Evolutionary conservation across 2,329 filamentous ascomycete species (phyloP).

Genomic region (Metarhizium humberi): DNA sequence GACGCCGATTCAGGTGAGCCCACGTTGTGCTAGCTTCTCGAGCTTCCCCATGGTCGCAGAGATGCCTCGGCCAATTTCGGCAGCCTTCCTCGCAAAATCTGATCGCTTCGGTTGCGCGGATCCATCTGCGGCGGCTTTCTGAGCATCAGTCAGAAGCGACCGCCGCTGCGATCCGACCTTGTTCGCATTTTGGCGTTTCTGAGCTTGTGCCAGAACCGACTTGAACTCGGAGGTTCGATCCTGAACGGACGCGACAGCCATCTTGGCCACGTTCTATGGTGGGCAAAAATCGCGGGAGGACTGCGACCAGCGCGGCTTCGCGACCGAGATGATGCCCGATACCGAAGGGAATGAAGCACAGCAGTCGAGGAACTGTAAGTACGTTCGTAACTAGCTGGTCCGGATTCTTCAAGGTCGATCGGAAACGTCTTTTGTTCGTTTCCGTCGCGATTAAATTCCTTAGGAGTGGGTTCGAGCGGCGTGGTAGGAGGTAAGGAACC

Average conservation of each 20-base stretch:
- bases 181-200: slow-evolving; percentile 65
- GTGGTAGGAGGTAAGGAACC: not conserved
- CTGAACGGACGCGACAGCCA: slow-evolving; percentile 74
- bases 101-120: slow-evolving; percentile 54
- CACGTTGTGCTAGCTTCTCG: slow-evolving; percentile 80
- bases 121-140: slow-evolving; percentile 55
- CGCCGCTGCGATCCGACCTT: slow-evolving; percentile 74
- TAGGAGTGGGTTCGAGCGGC: not conserved
- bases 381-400: not conserved
- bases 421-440: not conserved
- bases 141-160: slow-evolving; percentile 65
- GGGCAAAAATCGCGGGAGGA: slow-evolving; percentile 4
- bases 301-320: slow-evolving; percentile 26
- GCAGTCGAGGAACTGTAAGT: not conserved
- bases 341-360: not conserved
- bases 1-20: slow-evolving; percentile 18
- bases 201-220: slow-evolving; percentile 78
- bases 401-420: not conserved
- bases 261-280: slow-evolving; percentile 20
- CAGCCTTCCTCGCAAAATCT: slow-evolving; percentile 87
- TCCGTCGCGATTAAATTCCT: not conserved
- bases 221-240: slow-evolving; percentile 95
- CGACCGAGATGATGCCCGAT: not conserved
- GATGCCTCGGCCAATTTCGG: slow-evolving; percentile 86
- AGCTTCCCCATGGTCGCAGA: slow-evolving; percentile 89